These are phyloP conservation scores for Blakeslea trispora DNA, from an alignment of 371 early-diverging fungal species.

Conservation along the genomic window DNA sequence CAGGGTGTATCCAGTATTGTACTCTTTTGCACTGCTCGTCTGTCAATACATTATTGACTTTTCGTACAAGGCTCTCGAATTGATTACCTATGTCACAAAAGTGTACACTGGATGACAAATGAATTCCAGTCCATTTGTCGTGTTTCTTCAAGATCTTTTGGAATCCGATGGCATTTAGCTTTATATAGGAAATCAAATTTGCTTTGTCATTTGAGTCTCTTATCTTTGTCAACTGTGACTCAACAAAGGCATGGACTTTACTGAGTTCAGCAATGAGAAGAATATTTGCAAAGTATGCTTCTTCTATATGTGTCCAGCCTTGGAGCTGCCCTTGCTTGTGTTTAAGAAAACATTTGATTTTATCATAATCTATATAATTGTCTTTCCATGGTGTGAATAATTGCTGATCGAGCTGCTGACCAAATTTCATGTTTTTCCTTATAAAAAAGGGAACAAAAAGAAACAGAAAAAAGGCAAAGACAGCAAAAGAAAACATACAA, in stretches of 20 bases:
- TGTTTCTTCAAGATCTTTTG: conserved; percentile 94
- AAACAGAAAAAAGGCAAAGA: neutral
- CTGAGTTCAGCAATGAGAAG: conserved; percentile 8
- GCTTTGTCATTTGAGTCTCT: conserved; percentile 4
- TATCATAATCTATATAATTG: conserved; percentile 23
- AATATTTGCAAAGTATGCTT: conserved; percentile 9
- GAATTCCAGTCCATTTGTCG: conserved; percentile 74
- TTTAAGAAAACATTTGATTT: conserved; percentile 21
- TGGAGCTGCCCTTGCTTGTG: conserved; percentile 2
- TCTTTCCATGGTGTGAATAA: conserved; percentile 19
- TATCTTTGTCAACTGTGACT: neutral
- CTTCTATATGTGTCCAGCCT: conserved; percentile 17
- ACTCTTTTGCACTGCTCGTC: conserved; percentile 26
- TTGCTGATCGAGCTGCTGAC: conserved; percentile 12
- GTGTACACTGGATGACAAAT: conserved; percentile 16
- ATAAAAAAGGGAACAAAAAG: neutral
- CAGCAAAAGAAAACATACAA: neutral
- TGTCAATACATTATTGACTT: too few relatives aligned
- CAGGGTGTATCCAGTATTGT: conserved; percentile 24
- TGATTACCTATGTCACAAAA: conserved; percentile 1
- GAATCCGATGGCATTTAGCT: conserved; percentile 90
- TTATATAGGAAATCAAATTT: conserved; percentile 61
- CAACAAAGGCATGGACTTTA: conserved; percentile 15
- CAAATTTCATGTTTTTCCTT: conserved; percentile 20
- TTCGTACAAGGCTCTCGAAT: neutral